Evolutionary conservation across 2,329 filamentous ascomycete species (phyloP).

Genomic region (Cercospora brassicicola): DNA sequence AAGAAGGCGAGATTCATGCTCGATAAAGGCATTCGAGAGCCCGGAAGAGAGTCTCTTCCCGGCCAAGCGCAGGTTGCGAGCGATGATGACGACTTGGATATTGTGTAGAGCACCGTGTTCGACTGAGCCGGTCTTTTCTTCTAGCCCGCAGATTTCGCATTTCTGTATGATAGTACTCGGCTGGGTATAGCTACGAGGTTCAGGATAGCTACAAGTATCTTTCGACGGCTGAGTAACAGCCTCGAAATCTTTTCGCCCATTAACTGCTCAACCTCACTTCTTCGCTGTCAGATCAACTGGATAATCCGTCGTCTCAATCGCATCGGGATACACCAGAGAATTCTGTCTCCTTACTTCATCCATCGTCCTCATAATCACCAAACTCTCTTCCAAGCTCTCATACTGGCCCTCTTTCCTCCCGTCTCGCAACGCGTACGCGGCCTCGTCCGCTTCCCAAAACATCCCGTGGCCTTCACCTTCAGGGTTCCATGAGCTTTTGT

Average conservation of each 20-base stretch:
- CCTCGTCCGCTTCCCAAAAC: constrained; percentile 87
- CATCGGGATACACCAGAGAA: constrained; percentile 62
- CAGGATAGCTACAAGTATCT: not conserved
- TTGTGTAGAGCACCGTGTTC: constrained; percentile 40
- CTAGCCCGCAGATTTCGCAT: not conserved
- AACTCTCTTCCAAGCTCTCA: constrained; percentile 72
- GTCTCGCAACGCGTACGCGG: constrained; percentile 71
- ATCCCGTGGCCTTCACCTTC: constrained; percentile 72
- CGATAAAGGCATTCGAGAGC: constrained; percentile 51
- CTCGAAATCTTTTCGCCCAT: not conserved
- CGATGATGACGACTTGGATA: constrained; percentile 51
- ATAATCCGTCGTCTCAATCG: constrained; percentile 63
- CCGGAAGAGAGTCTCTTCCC: constrained; percentile 49
- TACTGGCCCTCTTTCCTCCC: constrained; percentile 72
- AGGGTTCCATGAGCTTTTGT: constrained; percentile 40
- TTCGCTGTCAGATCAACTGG: constrained; percentile 45
- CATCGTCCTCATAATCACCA: constrained; percentile 82
- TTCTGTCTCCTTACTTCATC: constrained; percentile 66
- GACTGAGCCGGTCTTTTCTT: not conserved
- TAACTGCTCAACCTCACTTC: not conserved
- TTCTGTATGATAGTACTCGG: constrained; percentile 6
- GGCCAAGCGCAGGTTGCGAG: constrained; percentile 40
- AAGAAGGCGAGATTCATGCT: constrained; percentile 52
- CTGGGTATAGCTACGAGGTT: not conserved
- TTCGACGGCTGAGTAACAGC: not conserved